Base-by-base conservation (phyloP, 2,329 filamentous ascomycete species). In the Neonectria hederae region DNA sequence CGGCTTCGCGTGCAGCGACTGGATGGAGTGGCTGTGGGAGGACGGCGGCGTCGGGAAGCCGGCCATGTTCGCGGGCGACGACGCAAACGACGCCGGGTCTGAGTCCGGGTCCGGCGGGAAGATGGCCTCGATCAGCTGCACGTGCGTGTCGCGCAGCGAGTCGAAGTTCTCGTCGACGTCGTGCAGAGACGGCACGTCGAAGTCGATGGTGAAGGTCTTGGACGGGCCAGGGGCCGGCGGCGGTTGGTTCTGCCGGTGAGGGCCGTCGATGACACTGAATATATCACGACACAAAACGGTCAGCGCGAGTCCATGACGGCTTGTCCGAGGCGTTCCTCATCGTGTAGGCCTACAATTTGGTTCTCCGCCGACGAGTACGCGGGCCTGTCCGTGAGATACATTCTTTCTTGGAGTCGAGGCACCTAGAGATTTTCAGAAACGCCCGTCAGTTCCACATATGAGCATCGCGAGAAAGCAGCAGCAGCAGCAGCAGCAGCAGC, bases 121-220 rank as follows among this genome's bases (percentile, higher is more conserved):
- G 4, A 85, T 69, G 8, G 71, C 70, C n/a, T 83, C 80, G 28
- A 87, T 69, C 63, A 76, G 79, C 5, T 69, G 68, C 42, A 79
- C 78, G 65, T 87, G 85, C 2, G 75, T 74, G 21, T 80, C 77
- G 8, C 81, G 78, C 6, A 87, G 75, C 1, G 70, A 70, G 22
- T 84, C 81, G 38, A 85, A 77, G 62, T 75, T 76, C 53, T 80
- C 77, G 22, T 76, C 75, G 1, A 76, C 68, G 10, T 83, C 80
- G 6, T 79, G 74, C 35, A 73, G 75, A 6, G 74, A 76, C 0
- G 82, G 76, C 70, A 87, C 79, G 58, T 80, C 78, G 72, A 85
- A 85, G 76, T 87, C 81, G 71, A 86, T 85, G 69, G 80, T 84
- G 71, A 86, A 85, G 17, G 81, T 86, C 77, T 82, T 82, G 67